Conservation (phyloP, 306 rosid species). For the Astragalus membranaceus region DNA sequence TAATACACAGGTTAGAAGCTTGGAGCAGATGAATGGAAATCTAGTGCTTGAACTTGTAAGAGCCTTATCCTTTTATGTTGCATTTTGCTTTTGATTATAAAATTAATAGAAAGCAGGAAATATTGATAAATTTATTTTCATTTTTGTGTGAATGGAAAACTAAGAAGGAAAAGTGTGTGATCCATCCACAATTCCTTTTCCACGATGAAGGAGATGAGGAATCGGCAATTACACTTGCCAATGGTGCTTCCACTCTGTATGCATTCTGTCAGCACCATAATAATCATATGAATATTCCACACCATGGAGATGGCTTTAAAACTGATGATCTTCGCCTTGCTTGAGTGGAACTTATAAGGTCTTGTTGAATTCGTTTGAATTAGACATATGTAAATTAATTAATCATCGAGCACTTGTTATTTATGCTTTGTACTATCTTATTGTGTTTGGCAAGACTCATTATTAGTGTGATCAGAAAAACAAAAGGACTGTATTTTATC, state of each 20-base stretch:
- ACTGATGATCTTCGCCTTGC: constrained; percentile 49
- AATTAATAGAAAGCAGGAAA: background rate
- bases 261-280: constrained; percentile 41
- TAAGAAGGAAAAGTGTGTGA: constrained; percentile 53
- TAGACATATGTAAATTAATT: constrained; percentile 13
- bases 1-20: constrained; percentile 43
- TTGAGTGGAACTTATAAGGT: constrained; percentile 7
- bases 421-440: constrained; percentile 10
- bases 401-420: constrained; percentile 2
- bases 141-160: background rate
- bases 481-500: constrained; percentile 6
- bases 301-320: constrained; percentile 19
- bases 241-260: constrained; percentile 55
- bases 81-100: background rate
- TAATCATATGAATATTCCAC: constrained; percentile 29
- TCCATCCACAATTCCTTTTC: constrained; percentile 54
- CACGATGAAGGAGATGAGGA: constrained; percentile 46
- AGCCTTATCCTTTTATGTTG: background rate
- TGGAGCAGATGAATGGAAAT: constrained; percentile 34
- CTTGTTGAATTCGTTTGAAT: background rate
- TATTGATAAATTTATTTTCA: background rate
- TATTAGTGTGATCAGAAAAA: constrained; percentile 10
- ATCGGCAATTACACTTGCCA: constrained; percentile 43
- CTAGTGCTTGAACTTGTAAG: constrained; percentile 53
- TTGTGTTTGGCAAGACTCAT: background rate